Evolutionary conservation across 345 rosid genomes (phyloP).

Genomic region (Odontarrhena argentea): DNA sequence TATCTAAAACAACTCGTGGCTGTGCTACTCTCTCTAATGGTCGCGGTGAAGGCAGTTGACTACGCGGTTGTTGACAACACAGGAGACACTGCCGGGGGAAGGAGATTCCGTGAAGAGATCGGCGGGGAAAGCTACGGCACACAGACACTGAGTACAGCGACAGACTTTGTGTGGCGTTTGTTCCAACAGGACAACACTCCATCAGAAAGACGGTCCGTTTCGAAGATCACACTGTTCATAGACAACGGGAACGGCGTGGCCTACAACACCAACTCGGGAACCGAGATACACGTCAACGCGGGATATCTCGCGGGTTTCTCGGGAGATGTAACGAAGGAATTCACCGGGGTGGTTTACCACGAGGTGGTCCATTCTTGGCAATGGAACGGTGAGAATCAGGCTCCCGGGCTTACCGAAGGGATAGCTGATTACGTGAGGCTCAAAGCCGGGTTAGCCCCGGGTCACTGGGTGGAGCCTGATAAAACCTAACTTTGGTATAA

Average conservation of each 20-base stretch:
- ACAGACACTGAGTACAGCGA: conserved; percentile 41
- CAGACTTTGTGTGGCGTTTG: conserved; percentile 45
- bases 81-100: conserved; percentile 44
- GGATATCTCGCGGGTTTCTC: conserved; percentile 31
- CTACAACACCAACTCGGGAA: conserved; percentile 8
- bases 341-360: conserved; percentile 64
- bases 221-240: conserved; percentile 41
- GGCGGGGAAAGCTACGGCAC: conserved; percentile 42
- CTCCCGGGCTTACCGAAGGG: conserved; percentile 65
- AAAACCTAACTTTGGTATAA: too few species aligned
- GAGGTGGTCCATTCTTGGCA: conserved; percentile 75
- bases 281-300: conserved; percentile 41
- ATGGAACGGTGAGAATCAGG: conserved; percentile 59
- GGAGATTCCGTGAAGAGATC: conserved; percentile 41
- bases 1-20: too few species aligned
- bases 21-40: conserved; percentile 21
- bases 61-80: conserved; percentile 45
- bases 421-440: conserved; percentile 72
- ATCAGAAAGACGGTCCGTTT: conserved; percentile 34
- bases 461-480: conserved; percentile 67
- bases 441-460: conserved; percentile 50
- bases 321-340: conserved; percentile 53
- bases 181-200: conserved; percentile 48
- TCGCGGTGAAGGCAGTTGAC: conserved; percentile 34
- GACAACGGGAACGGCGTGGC: conserved; percentile 44